Base-by-base conservation (phyloP, 768 basidiomycete genomes). In the Inosperma sp. region DNA sequence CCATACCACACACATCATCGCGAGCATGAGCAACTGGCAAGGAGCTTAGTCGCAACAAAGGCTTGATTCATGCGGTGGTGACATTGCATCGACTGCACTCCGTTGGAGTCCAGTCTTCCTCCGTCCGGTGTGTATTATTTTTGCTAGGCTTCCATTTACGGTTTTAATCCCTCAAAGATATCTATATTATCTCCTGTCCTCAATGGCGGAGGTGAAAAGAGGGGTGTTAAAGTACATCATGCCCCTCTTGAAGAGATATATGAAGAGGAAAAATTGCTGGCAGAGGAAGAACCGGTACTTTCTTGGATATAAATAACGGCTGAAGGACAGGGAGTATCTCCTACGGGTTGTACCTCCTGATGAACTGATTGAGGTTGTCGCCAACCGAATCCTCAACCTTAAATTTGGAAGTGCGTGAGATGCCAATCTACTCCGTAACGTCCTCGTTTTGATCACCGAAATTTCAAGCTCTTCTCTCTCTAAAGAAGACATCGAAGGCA, bases 341-440 rank as follows among this genome's bases (percentile, higher is more conserved):
- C 53, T 69, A 22, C 48, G 58, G 39, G 64, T 51, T 41, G 62
- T 67, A 16, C 65, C 61, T 21, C 65, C 67, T 7, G 49, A 67
- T 23, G 68, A 69, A 51, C 58, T 63, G 2, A 43, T 66, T 10
- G 52, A 66, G 43, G 66, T 66, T 2, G 54, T 72, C 21, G 70
- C 68, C 34, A 64, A 66, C 58, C 62, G 69, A 31, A 47, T 70
- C n/a, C 48, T 71, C 57, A 68, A 70, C 53, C 56, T 73, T n/a
- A 70, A 72, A 51, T 71, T 71, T 60, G 69, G 65, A 19, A 72
- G 68, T 56, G 68, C 70, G 70, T 70, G 51, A 42, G 66, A 55
- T 23, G 29, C 49, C 23, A 17, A 25, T 16, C 16, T 33, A 36
- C 27, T 33, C 14, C 27, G 21, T 21, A 12, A 19, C 9, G 36